Evolutionary conservation across 208 protist genomes (phyloP), one percentile per base, ranked within the genome.

Genomic region (Crithidia expoeki): DNA sequence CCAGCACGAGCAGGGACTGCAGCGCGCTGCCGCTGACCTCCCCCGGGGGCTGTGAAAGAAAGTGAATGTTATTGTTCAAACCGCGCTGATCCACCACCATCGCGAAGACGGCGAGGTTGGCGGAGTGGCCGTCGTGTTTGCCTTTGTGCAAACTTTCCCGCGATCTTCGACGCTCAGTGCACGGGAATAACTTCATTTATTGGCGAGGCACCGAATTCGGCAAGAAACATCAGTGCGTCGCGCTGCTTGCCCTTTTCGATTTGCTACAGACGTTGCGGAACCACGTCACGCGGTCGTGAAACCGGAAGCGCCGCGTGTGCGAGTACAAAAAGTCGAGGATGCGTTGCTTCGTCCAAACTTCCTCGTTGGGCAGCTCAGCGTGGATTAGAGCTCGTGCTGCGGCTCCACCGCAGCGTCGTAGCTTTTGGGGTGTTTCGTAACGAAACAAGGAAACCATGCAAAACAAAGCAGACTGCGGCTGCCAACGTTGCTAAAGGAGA

Each of bases 71-170:
- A 66, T 79, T 75, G 38, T 67, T 65, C 19, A 73, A 69, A 11
- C 79, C 79, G 34, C 68, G 72, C 73, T 84, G 72, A 40, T 84
- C 79, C 52, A 79, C 79, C 66, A 80, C 79, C 73, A 84, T 79
- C 7, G 79, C 79, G 55, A 84, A 84, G 64, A 68, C 79, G 23
- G 60, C 71, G 38, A 84, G 60, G 1, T 72, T 79, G 28, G 79
- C 56, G 30, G 69, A 74, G 69, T 84, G 79, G 6, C 79, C 79
- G 68, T 84, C 79, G 52, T 79, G 79, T 25, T 70, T 73, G 57
- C 79, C 79, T 66, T 84, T 84, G 73, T 84, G 79, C 40, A 73
- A n/a, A 27, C 72, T 84, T 84, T 47, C 72, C 72, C 4, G 52
- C 19, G 2, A 75, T 66, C 69, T 77, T 79, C 19, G 79, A 84